Base-by-base conservation (phyloP, 768 basidiomycete species). In the Wakefieldia striispora region DNA sequence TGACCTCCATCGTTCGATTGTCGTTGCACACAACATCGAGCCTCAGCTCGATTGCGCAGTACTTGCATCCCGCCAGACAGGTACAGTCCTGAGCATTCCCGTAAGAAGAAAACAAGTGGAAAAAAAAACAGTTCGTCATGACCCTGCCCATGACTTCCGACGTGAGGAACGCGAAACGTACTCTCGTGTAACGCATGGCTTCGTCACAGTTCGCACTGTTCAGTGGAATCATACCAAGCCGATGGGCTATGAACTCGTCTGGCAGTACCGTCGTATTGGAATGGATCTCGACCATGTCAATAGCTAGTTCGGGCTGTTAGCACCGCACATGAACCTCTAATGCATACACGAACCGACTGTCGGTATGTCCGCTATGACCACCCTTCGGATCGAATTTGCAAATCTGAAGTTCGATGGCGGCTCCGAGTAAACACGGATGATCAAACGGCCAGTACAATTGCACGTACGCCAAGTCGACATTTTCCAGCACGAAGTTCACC, bases 201-300 rank as follows among this genome's bases (percentile, higher is more conserved):
- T 92, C 90, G 53, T 93, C 91, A 58, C 92, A 95, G 56, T 89
- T 90, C 34, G 83, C 75, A 68, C 91, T 95, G 43, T 86, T 75
- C 20, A 99, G 75, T 8, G 97, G 97, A 24, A 99, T 78, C 82
- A 97, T 88, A 20, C 97, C 97, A 26, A 99, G 76, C 43, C 97
- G 83, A 69, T 99, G 97, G 0, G 94, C 91, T 53, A 99, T 88
- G 72, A 94, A 97, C 72, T 99, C 97, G 70, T 99, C 97, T 2
- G 95, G 91, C 19, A 99, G 72, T 4, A 97, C 95, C 2, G 91
- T 84, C 5, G 92, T 93, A 67, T 99, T 99, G 47, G 79, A 80
- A 51, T 87, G 81, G 55, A 98, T 88, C 69, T 93, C 89, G 11
- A 98, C 95, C 71, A 95, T 86, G 73, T 99, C 97, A 56, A 99